A percentile compares a stretch with the other conserved stretches of the same genome.
Conservation (phyloP, 2,329 filamentous ascomycete genomes). For the Botrytis sinoallii region DNA sequence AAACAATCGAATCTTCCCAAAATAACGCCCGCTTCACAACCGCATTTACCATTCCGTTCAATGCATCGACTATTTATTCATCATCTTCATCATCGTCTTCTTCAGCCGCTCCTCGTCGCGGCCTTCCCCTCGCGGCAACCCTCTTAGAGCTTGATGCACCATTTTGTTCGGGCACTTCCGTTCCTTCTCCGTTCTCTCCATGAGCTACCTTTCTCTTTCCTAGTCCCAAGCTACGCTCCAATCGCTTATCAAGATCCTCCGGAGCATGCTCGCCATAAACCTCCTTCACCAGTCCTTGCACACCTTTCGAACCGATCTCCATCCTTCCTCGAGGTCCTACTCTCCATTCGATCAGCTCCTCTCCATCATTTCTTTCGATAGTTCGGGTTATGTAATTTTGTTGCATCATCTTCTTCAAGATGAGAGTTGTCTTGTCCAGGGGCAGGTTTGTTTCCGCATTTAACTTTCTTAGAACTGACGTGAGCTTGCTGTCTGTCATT, state of each 20-base stretch:
- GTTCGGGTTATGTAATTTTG: slow-evolving; percentile 81
- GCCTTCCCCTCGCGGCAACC: not conserved
- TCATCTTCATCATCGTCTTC: slow-evolving; percentile 14
- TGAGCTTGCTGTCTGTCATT: slow-evolving; percentile 74
- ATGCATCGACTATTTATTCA: not conserved
- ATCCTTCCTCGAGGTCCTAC: slow-evolving; percentile 82
- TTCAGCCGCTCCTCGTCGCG: not conserved
- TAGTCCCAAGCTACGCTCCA: slow-evolving; percentile 61
- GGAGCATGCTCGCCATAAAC: slow-evolving; percentile 52
- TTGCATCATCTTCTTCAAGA: slow-evolving; percentile 70
- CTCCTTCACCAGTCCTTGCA: slow-evolving; percentile 64
- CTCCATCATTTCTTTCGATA: slow-evolving; percentile 66
- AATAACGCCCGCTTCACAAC: not conserved
- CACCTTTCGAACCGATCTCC: slow-evolving; percentile 76
- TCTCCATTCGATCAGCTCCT: slow-evolving; percentile 76
- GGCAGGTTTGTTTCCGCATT: slow-evolving; percentile 73
- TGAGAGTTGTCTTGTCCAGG: slow-evolving; percentile 69
- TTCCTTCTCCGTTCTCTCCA: slow-evolving; percentile 25
- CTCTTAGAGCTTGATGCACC: slow-evolving; percentile 18
- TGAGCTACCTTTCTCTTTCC: slow-evolving; percentile 27
- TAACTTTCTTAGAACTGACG: slow-evolving; percentile 68
- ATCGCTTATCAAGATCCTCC: slow-evolving; percentile 56
- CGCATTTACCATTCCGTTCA: not conserved
- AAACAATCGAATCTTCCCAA: not conserved
- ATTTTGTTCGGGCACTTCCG: slow-evolving; percentile 26